Evolutionary conservation across 345 rosid genomes (phyloP), one percentile per base, ranked within the genome.

Genomic region (Toxicodendron radicans): DNA sequence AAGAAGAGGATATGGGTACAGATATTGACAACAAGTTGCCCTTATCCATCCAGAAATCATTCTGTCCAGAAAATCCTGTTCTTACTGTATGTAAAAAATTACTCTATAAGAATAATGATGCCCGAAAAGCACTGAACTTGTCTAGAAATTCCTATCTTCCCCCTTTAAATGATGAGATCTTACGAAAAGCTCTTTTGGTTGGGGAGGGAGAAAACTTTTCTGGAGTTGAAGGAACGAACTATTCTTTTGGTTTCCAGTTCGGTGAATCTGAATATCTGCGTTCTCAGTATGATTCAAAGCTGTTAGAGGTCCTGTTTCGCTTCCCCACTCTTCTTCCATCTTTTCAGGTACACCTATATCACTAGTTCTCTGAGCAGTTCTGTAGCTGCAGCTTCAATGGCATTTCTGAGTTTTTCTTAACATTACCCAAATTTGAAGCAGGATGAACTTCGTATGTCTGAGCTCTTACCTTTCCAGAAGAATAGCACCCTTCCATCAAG

Each of bases 321-420:
- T 92, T 89, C 79, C 99, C 98, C 56, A 93, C 98, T 54, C 58
- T 93, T 74, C 99, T 96, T 85, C 99, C 97, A 81, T 82, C 87
- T 46, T 85, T 85, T 65, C 88, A 86, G 98, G 99, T 91, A 86
- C 68, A 67, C 18, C 58, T 71, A 30, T 53, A 74, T 58, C 56
- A 30, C 63, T 76, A 66, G 56, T 41, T 75, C 49, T 70, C 16
- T 74, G 57, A 53, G 72, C 61, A 43, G 49, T 69, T 76, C 71
- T 73, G 33, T 41, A n/a, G 17, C 30, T 48, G 16, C 20, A 64
- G 9, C 45, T 56, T 9, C 33, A 54, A 32, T 24, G 32, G 63
- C 48, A 57, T 78, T 68, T 49, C 43, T 70, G 21, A 49, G 73
- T 71, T 43, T 21, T 64, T 77, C 35, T 74, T 59, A 64, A 46